Evolutionary conservation across 192 early-diverging fungal genomes (phyloP).

Genomic region (Backusella morwellensis): DNA sequence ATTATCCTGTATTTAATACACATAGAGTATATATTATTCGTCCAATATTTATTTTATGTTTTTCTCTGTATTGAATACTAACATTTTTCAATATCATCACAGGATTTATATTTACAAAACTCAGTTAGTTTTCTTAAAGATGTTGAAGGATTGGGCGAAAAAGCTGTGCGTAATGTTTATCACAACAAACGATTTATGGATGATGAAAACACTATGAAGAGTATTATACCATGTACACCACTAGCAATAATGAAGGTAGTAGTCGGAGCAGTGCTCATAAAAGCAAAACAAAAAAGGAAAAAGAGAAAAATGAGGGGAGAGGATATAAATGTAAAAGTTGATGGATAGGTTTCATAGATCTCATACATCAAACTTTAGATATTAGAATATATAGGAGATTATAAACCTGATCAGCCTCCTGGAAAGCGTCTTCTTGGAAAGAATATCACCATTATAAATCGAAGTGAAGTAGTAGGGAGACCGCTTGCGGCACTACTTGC

Average conservation of each 20-base stretch:
- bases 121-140: slow-evolving; percentile 87
- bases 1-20: slow-evolving; percentile 96
- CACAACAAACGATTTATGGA: slow-evolving; percentile 82
- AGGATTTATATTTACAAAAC: slow-evolving; percentile 94
- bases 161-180: slow-evolving; percentile 95
- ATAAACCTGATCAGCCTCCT: slow-evolving; percentile 79
- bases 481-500: slow-evolving; percentile 96
- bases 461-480: slow-evolving; percentile 95
- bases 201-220: slow-evolving; percentile 78
- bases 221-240: slow-evolving; percentile 97
- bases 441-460: slow-evolving; percentile 91
- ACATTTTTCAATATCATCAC: not conserved
- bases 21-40: slow-evolving; percentile 60
- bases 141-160: slow-evolving; percentile 94
- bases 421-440: slow-evolving; percentile 93
- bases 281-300: not conserved
- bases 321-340: not conserved
- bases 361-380: slow-evolving; percentile 45
- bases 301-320: not conserved
- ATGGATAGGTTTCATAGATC: not conserved
- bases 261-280: not conserved
- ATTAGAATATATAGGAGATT: slow-evolving; percentile 94
- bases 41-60: not conserved
- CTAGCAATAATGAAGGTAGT: slow-evolving; percentile 89
- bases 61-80: not conserved